Base-by-base conservation (phyloP, 1,284 basidiomycete genomes). In the Trichosporon sp. region DNA sequence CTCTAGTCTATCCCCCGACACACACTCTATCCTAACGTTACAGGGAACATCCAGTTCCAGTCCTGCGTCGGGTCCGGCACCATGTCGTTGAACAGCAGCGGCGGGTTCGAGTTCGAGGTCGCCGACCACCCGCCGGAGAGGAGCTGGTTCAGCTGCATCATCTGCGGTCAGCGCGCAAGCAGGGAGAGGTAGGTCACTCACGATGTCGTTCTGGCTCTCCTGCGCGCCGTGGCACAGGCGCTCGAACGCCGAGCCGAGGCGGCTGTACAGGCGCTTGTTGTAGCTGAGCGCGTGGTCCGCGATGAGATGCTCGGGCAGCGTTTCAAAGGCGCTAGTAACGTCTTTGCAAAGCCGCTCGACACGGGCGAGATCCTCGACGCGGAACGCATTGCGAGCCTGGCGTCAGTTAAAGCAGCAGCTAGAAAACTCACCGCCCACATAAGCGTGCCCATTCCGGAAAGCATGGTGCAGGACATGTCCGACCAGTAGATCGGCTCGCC, bases 121-220 rank as follows among this genome's bases (percentile, higher is more conserved):
- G 56, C 56, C 29, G 27, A 32, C 56, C 56, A 60, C 6, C 56
- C 56, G 29, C 56, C 56, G 9, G 29, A 32, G 1, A 60, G 29
- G 15, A 60, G 29, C 56, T 60, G 56, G 29, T 60, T 60, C 29
- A 60, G 56, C 29, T 60, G 56, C 27, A 60, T 29, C 56, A 60
- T 60, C 70, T 77, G 5, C 72, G 11, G 29, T 60, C 27, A 60
- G 56, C 56, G 15, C 18, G 2, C 8, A 21, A 7, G 44, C 21
- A 51, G 21, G 42, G 6, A 2, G 44, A 74, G 62, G 56, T 18
- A 9, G 31, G 21, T 12, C 5, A 62, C 62, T 63, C 18, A 63
- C 62, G 15, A 63, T 35, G 12, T 35, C 62, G 34, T 63, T 35
- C 34, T 63, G 62, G 34, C 13, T 42, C 34, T 63, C 62, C 62